Percentiles rank a stretch among this genome's conserved stretches.
phyloP scores from a whole-genome alignment of 2,329 filamentous ascomycete genomes.

The Aspergillus thermomutatus region DNA sequence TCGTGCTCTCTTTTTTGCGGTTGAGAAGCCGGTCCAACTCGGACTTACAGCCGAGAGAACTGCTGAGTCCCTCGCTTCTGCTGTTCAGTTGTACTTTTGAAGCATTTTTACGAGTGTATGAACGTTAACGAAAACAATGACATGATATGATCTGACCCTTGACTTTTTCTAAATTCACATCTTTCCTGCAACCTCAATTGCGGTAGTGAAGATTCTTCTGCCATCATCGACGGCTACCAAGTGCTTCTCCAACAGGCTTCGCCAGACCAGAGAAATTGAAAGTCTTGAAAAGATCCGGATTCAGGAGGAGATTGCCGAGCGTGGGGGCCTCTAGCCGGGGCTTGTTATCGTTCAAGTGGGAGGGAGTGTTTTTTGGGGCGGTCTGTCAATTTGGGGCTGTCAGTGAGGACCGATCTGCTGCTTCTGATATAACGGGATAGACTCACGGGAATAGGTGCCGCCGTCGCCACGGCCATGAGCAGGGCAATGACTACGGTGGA shows the following conservation, averaged over 20 bases:
- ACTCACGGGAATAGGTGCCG: background rate
- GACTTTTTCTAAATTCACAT: background rate
- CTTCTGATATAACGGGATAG: background rate
- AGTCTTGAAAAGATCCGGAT: background rate
- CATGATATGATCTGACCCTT: background rate
- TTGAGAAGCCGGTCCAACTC: background rate
- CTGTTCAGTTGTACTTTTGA: background rate
- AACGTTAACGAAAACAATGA: background rate
- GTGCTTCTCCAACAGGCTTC: background rate
- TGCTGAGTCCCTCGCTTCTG: background rate
- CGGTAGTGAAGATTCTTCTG: background rate
- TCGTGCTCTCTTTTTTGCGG: background rate
- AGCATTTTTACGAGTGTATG: background rate
- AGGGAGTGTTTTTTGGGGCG: background rate
- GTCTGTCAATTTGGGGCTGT: background rate
- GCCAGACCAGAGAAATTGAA: background rate
- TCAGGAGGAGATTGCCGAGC: background rate
- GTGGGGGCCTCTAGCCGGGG: background rate
- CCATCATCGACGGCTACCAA: background rate
- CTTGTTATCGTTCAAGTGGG: background rate
- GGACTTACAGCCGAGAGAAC: background rate
- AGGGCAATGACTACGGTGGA: background rate
- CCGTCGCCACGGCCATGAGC: background rate
- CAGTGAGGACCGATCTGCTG: background rate
- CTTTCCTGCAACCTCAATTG: background rate